Percentiles rank a stretch among this genome's conserved stretches.
Evolutionary conservation across 495 filamentous ascomycete genomes (phyloP).

Genomic region (Rhizodiscina lignyota): DNA sequence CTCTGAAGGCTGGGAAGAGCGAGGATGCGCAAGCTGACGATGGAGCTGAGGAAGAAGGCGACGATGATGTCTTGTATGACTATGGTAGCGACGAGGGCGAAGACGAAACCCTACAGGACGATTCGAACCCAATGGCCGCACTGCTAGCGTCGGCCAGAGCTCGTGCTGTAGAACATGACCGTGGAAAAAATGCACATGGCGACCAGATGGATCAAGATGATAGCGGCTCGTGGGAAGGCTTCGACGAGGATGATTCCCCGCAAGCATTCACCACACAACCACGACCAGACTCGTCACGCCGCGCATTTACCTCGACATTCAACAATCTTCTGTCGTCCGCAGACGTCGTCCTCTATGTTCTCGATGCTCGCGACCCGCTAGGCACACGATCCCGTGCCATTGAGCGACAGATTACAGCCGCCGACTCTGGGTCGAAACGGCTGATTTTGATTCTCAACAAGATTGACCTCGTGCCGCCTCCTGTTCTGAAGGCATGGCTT

Average conservation of each 20-base stretch:
- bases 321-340: conserved; percentile 80
- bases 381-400: conserved; percentile 82
- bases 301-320: conserved; percentile 88
- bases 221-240: too few relatives aligned
- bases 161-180: conserved; percentile 68
- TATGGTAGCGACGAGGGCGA: conserved; percentile 33
- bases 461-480: conserved; percentile 77
- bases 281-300: conserved; percentile 62
- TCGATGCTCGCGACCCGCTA: conserved; percentile 85
- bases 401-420: conserved; percentile 69
- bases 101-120: conserved; percentile 23
- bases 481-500: conserved; percentile 55
- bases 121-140: conserved; percentile 80
- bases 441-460: conserved; percentile 94
- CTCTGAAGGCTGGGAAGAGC: conserved; percentile 20
- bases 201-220: conserved; percentile 32
- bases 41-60: conserved; percentile 12
- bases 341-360: conserved; percentile 85
- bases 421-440: conserved; percentile 67
- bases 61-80: conserved; percentile 25
- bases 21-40: conserved; percentile 24
- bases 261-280: conserved; percentile 18
- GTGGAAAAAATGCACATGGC: conserved; percentile 27
- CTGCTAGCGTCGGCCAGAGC: conserved; percentile 78
- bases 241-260: conserved; percentile 15